Conservation (phyloP, 139 green algal species). For the Pleodorina starrii region DNA sequence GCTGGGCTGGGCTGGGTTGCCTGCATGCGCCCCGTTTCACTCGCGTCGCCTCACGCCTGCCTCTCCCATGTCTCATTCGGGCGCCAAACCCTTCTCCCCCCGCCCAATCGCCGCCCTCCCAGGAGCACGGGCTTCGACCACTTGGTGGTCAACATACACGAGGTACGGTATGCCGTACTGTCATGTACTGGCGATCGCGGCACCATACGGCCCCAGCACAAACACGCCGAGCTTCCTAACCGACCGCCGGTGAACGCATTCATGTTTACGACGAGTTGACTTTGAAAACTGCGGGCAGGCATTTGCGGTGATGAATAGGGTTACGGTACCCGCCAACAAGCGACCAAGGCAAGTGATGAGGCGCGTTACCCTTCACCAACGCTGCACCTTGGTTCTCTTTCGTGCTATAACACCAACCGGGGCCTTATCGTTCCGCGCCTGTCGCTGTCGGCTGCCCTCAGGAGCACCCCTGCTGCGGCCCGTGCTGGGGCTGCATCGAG, state of each 20-base stretch:
- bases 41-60: background rate
- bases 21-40: background rate
- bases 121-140: slow-evolving; percentile 61
- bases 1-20: background rate
- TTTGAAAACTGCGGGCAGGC: background rate
- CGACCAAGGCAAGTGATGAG: too few relatives aligned
- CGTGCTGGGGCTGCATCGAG: slow-evolving; percentile 54
- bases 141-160: slow-evolving; percentile 59
- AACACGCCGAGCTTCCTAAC: too few relatives aligned
- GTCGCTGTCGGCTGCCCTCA: background rate
- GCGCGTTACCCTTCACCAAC: background rate
- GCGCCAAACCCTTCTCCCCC: background rate
- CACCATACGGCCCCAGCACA: too few relatives aligned
- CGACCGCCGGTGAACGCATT: background rate
- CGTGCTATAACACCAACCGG: background rate
- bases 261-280: background rate
- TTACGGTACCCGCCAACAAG: background rate
- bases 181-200: too few relatives aligned
- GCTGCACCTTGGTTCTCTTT: background rate
- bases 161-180: slow-evolving; percentile 21
- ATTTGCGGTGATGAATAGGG: background rate
- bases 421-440: too few relatives aligned
- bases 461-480: slow-evolving; percentile 50
- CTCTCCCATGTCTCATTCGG: background rate
- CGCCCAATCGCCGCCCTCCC: background rate